Evolutionary conservation across 108 stramenopile genomes (phyloP).

Genomic region (Schizochytrium sp.): DNA sequence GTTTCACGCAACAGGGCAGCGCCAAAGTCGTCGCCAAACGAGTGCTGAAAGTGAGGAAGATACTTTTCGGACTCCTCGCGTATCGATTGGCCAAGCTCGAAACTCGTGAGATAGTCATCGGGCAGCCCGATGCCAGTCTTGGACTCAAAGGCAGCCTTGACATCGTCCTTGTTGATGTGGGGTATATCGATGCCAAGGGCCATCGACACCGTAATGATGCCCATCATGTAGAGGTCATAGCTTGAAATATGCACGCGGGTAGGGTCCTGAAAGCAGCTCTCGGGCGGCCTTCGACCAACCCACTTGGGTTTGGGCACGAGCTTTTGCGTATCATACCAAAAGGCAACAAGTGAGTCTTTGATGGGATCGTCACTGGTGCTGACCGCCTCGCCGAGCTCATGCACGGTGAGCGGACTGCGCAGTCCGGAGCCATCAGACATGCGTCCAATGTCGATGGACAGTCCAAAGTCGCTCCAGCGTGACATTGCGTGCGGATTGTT

Average conservation of each 20-base stretch:
- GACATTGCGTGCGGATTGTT: neutral
- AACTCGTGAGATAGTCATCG: neutral
- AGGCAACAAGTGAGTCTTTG: neutral
- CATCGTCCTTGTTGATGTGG: neutral
- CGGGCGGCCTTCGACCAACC: neutral
- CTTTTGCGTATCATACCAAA: constrained; percentile 16
- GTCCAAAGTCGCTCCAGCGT: constrained; percentile 18
- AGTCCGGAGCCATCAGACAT: neutral
- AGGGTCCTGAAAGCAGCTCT: neutral
- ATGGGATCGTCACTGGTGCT: neutral
- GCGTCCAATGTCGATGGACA: neutral
- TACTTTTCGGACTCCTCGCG: neutral
- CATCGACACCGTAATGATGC: neutral
- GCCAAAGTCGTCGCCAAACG: neutral
- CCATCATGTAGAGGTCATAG: constrained; percentile 12
- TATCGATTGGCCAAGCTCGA: neutral
- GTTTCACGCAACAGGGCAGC: neutral
- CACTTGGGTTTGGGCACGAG: constrained; percentile 10
- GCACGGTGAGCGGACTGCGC: neutral
- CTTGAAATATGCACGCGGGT: neutral
- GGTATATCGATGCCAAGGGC: constrained; percentile 1
- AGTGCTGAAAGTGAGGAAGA: neutral
- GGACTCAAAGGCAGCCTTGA: neutral
- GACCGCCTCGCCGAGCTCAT: neutral
- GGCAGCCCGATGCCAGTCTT: neutral